Conservation (phyloP, 2,329 filamentous ascomycete genomes). For the Colletotrichum destructivum region DNA sequence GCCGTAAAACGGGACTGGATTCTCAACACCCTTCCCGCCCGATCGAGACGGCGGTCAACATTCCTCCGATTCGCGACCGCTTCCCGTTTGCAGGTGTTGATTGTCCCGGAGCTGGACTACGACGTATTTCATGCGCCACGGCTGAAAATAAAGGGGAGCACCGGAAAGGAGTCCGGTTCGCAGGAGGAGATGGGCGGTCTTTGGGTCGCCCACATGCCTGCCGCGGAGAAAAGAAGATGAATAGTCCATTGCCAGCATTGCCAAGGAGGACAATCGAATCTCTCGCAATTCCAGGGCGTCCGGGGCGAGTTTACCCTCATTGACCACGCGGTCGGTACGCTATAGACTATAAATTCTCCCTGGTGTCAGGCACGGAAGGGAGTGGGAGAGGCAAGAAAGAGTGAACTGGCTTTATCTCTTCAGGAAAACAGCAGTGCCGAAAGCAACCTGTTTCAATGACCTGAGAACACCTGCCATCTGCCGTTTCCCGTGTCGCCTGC, state of each 20-base stretch:
- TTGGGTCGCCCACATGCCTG: constrained; percentile 11
- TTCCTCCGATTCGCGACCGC: constrained; percentile 10
- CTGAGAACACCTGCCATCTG: neutral
- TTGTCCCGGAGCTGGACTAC: neutral
- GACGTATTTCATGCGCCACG: neutral
- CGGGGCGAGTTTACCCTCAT: neutral
- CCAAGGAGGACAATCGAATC: constrained; percentile 3
- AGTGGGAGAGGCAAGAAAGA: neutral
- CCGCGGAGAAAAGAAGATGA: constrained; percentile 2
- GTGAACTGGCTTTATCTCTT: neutral
- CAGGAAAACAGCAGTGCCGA: neutral
- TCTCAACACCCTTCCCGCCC: constrained; percentile 2
- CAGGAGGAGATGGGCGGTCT: neutral
- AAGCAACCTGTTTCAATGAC: neutral
- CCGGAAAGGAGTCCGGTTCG: neutral
- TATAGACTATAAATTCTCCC: neutral
- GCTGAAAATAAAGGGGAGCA: neutral
- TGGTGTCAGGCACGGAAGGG: constrained; percentile 2
- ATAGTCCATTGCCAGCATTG: neutral
- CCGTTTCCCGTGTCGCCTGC: too few species aligned
- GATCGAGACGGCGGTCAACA: constrained; percentile 6
- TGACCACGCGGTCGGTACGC: neutral
- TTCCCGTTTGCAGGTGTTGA: constrained; percentile 6
- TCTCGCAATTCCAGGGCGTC: neutral
- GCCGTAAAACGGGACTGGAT: neutral